A percentile compares a stretch with the other conserved stretches of the same genome.
These are phyloP conservation scores for Peniophora sp. DNA, from an alignment of 1,284 basidiomycete genomes.

Conservation along the genomic window DNA sequence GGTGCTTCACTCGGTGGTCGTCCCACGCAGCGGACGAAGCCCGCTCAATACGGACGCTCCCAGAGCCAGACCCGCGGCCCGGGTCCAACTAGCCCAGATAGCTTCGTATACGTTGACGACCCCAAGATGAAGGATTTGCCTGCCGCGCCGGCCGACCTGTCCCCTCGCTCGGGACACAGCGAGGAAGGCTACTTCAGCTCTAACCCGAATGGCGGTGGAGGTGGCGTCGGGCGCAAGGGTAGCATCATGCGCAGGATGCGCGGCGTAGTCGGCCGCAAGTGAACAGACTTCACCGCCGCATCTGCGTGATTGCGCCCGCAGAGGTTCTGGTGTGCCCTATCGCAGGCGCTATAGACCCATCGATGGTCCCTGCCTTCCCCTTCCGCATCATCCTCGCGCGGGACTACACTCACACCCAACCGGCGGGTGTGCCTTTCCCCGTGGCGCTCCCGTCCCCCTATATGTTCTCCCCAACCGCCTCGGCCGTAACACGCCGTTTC, in stretches of 20 bases:
- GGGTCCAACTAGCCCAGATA: conserved; percentile 30
- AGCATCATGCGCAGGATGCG: conserved; percentile 76
- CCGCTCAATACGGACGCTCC: conserved; percentile 63
- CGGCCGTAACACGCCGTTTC: too few relatives aligned
- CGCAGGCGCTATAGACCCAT: too few relatives aligned
- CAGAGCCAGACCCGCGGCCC: conserved; percentile 29
- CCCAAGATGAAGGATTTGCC: conserved; percentile 59
- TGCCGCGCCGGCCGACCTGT: conserved; percentile 28
- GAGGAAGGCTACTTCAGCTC: conserved; percentile 42
- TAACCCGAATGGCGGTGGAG: conserved; percentile 22
- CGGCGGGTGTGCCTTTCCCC: too few relatives aligned
- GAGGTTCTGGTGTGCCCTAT: neutral
- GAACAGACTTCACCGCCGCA: conserved; percentile 11
- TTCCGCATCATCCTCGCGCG: too few relatives aligned
- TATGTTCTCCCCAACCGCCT: too few relatives aligned
- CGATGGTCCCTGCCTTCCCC: too few relatives aligned
- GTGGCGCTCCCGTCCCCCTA: too few relatives aligned
- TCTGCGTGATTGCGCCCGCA: conserved; percentile 2
- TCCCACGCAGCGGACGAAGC: conserved; percentile 60
- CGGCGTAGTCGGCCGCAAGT: conserved; percentile 51
- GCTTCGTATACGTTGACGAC: conserved; percentile 60
- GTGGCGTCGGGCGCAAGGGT: conserved; percentile 59
- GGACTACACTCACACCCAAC: too few relatives aligned
- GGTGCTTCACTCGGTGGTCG: conserved; percentile 33
- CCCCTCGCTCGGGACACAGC: conserved; percentile 2